Evolutionary conservation across 139 green algal species (phyloP).

Genomic region (Nannochloris sp.): DNA sequence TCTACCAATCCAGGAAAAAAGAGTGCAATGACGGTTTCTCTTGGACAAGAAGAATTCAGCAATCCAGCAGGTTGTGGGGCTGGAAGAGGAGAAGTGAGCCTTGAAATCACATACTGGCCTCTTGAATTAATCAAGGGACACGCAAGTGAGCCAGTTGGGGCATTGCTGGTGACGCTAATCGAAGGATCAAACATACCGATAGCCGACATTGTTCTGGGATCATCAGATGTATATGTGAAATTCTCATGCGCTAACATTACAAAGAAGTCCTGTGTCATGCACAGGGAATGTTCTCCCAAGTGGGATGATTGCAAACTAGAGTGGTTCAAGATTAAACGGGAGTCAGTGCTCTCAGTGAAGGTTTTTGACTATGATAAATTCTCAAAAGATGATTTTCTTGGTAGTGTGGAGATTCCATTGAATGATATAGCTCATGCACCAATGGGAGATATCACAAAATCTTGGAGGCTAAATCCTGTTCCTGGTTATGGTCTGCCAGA

Average conservation of each 20-base stretch:
- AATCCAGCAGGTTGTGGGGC: slow-evolving; percentile 30
- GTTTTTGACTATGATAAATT: slow-evolving; percentile 36
- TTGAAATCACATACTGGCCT: slow-evolving; percentile 38
- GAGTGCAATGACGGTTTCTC: slow-evolving; percentile 17
- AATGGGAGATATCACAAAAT: slow-evolving; percentile 26
- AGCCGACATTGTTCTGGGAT: slow-evolving; percentile 21
- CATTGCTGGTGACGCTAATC: slow-evolving; percentile 22
- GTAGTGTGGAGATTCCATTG: slow-evolving; percentile 29
- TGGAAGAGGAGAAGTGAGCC: slow-evolving; percentile 26
- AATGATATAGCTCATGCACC: slow-evolving; percentile 16
- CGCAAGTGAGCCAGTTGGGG: slow-evolving; percentile 10
- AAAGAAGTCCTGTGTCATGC: background rate
- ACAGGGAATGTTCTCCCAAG: slow-evolving; percentile 10
- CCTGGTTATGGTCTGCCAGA: slow-evolving; percentile 4
- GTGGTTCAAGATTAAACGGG: slow-evolving; percentile 30
- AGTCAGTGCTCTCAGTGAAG: slow-evolving; percentile 23
- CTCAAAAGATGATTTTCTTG: slow-evolving; percentile 19
- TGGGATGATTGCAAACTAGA: slow-evolving; percentile 35
- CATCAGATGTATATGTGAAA: slow-evolving; percentile 38
- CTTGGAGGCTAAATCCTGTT: slow-evolving; percentile 8
- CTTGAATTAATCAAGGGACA: slow-evolving; percentile 30
- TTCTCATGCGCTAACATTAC: slow-evolving; percentile 19
- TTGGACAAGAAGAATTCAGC: slow-evolving; percentile 34
- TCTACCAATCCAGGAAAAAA: slow-evolving; percentile 10
- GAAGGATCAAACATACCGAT: slow-evolving; percentile 21